These are phyloP conservation scores for Cryoendolithus antarcticus DNA, from an alignment of 2,329 filamentous ascomycete genomes.

Conservation along the genomic window DNA sequence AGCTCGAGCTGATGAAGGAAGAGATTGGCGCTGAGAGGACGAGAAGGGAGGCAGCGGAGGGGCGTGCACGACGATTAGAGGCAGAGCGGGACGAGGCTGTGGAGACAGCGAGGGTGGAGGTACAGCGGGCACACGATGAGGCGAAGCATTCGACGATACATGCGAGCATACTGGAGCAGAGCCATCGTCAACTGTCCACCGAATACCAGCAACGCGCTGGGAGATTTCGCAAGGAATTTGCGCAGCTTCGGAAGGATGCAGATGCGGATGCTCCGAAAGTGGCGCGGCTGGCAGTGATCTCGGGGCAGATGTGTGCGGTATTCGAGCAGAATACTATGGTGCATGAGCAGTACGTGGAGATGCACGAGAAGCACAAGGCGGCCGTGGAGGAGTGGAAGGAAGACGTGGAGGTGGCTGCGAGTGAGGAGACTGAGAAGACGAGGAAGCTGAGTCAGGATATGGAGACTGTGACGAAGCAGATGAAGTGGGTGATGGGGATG, in stretches of 20 bases:
- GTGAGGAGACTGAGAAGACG: slow-evolving; percentile 43
- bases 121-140: slow-evolving; percentile 43
- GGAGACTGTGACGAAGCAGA: slow-evolving; percentile 47
- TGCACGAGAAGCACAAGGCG: slow-evolving; percentile 53
- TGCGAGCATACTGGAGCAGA: slow-evolving; percentile 55
- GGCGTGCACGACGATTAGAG: slow-evolving; percentile 49
- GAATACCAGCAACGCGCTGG: slow-evolving; percentile 44
- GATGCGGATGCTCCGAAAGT: slow-evolving; percentile 51
- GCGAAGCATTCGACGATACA: slow-evolving; percentile 44
- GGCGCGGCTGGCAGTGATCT: slow-evolving; percentile 52
- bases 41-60: slow-evolving; percentile 46
- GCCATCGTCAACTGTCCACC: slow-evolving; percentile 58
- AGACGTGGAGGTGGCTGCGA: slow-evolving; percentile 47
- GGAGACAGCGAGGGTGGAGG: slow-evolving; percentile 47
- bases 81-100: slow-evolving; percentile 50
- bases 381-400: slow-evolving; percentile 50
- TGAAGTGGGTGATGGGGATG: slow-evolving; percentile 53
- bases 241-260: slow-evolving; percentile 42
- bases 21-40: slow-evolving; percentile 53
- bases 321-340: slow-evolving; percentile 47
- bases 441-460: slow-evolving; percentile 49
- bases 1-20: slow-evolving; percentile 55
- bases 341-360: slow-evolving; percentile 47
- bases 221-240: slow-evolving; percentile 35
- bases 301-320: slow-evolving; percentile 61